These are phyloP conservation scores for Penicillium daleae DNA, from an alignment of 495 filamentous ascomycete species.

Conservation along the genomic window DNA sequence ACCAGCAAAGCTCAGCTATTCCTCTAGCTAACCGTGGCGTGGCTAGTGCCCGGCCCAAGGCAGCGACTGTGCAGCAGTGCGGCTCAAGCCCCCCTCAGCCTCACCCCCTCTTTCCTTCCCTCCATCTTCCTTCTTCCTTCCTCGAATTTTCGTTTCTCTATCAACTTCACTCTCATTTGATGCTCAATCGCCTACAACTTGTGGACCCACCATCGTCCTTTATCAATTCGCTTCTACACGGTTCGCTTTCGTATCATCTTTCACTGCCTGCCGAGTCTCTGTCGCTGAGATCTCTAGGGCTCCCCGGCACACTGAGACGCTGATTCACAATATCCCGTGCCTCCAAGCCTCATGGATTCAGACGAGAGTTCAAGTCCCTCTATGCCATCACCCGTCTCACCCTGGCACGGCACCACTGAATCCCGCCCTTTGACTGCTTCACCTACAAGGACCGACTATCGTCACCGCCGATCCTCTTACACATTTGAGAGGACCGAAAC, in stretches of 20 bases:
- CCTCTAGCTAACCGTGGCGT: not conserved
- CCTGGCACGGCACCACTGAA: not conserved
- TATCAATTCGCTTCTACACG: not conserved
- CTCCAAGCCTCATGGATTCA: not conserved
- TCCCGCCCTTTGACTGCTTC: not conserved
- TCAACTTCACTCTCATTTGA: not conserved
- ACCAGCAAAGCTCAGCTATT: not conserved
- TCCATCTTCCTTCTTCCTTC: not conserved
- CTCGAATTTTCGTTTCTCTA: not conserved
- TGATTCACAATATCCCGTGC: not conserved
- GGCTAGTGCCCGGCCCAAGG: not conserved
- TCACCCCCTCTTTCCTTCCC: not conserved
- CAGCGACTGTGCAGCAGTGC: not conserved
- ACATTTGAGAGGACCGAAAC: not conserved
- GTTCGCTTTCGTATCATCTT: not conserved
- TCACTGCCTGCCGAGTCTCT: not conserved
- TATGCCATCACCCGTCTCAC: not conserved
- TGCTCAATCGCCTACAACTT: not conserved
- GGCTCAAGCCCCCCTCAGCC: slow-evolving; percentile 6
- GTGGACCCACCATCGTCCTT: not conserved
- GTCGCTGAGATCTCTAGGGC: not conserved
- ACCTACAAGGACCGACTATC: not conserved
- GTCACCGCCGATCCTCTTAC: not conserved
- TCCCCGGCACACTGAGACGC: not conserved
- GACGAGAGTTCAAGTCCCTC: not conserved